A percentile compares a stretch with the other conserved stretches of the same genome.
These are phyloP conservation scores for Prinsepia uniflora DNA, from an alignment of 306 rosid species.

Conservation along the genomic window DNA sequence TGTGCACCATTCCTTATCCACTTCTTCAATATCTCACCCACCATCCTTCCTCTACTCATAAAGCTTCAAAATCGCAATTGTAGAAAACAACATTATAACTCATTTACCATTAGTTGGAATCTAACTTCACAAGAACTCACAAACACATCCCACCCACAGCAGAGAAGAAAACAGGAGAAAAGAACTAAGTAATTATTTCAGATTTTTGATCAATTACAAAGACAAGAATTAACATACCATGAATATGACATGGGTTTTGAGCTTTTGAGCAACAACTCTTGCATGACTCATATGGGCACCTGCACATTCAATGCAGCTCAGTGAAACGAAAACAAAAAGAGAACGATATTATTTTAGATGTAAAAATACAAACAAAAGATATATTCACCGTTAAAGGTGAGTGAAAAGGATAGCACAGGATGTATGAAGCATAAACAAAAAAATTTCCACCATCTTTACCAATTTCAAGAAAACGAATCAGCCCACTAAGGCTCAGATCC, in stretches of 20 bases:
- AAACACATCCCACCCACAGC: not conserved
- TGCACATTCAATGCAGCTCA: constrained; percentile 30
- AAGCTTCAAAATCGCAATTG: not conserved
- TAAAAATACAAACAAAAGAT: not conserved
- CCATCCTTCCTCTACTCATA: not conserved
- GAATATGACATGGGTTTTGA: constrained; percentile 94
- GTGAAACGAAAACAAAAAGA: constrained; percentile 3
- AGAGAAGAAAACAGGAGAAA: no score
- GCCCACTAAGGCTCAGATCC: not conserved
- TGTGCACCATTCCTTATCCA: no score
- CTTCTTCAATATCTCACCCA: no score
- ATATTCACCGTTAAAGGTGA: not conserved
- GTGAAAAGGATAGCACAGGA: not conserved
- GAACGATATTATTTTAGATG: not conserved
- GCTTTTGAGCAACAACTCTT: constrained; percentile 92
- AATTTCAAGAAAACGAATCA: not conserved
- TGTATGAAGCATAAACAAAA: not conserved
- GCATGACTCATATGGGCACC: constrained; percentile 90
- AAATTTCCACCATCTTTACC: not conserved
- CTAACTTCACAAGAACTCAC: not conserved
- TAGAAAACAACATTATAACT: not conserved
- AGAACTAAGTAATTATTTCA: not conserved
- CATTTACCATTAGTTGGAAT: not conserved
- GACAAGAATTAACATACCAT: constrained; percentile 45
- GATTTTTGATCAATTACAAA: not conserved